phyloP scores from a whole-genome alignment of 352 stramenopile genomes.

The Globisporangium canariense region DNA sequence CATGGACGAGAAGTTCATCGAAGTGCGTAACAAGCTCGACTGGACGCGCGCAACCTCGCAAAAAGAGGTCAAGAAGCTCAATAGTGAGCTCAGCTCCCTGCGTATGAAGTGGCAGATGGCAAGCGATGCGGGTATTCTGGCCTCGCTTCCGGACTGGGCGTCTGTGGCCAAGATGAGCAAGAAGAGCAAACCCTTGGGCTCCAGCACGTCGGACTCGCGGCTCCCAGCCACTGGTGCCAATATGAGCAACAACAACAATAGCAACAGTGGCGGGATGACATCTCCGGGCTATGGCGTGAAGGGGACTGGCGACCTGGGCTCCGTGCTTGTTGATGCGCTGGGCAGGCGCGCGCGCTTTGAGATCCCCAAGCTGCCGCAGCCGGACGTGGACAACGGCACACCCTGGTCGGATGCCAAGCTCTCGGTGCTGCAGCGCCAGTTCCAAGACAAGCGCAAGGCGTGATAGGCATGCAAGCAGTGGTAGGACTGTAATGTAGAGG shows the following conservation, averaged over 20 bases:
- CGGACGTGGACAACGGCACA: slow-evolving; percentile 48
- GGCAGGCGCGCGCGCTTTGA: slow-evolving; percentile 40
- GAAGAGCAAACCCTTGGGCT: slow-evolving; percentile 33
- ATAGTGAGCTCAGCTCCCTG: slow-evolving; percentile 51
- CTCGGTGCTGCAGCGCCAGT: slow-evolving; percentile 36
- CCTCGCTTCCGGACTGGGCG: slow-evolving; percentile 46
- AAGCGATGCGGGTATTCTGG: slow-evolving; percentile 47
- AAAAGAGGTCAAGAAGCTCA: slow-evolving; percentile 79
- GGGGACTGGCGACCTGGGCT: slow-evolving; percentile 3
- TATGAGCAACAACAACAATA: slow-evolving; percentile 25
- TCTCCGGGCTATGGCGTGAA: slow-evolving; percentile 15
- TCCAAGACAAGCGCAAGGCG: slow-evolving; percentile 33
- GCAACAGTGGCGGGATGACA: slow-evolving; percentile 3
- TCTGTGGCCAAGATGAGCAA: slow-evolving; percentile 29
- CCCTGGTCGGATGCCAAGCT: slow-evolving; percentile 79
- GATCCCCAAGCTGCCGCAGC: slow-evolving; percentile 75
- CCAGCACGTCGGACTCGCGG: slow-evolving; percentile 50
- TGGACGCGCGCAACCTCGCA: slow-evolving; percentile 88
- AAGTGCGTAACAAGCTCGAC: slow-evolving; percentile 95
- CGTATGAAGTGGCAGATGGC: slow-evolving; percentile 78
- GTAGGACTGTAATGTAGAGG: neutral
- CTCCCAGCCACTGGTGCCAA: slow-evolving; percentile 21
- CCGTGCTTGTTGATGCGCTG: slow-evolving; percentile 30
- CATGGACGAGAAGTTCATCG: slow-evolving; percentile 98
- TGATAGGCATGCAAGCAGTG: neutral